Evolutionary conservation across 768 basidiomycete species (phyloP), one percentile per base, ranked within the genome.

Genomic region (Pholiota molesta): DNA sequence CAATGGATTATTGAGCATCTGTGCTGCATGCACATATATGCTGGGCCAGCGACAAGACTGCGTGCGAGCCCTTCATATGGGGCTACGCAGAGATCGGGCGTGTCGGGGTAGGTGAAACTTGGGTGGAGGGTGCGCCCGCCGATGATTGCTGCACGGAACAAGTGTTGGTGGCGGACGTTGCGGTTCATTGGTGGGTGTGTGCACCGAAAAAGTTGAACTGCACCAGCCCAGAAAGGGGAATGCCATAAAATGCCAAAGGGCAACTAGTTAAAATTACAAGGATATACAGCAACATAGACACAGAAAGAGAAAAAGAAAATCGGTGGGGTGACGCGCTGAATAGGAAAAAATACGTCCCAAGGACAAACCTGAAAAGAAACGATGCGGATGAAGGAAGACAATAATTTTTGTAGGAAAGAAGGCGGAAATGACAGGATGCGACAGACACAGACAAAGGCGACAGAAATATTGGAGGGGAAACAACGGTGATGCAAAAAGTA

Each of bases 351-450:
- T 3, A 37, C 35, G 10, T 37, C 35, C 35, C 35, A 37, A 11
- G 35, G 1, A 37, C 35, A 31, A 31, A 1, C 31, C 31, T 31
- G 31, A 9, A 9, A 31, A 31, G 6, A 1, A 31, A 9, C 31
- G 31, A 31, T 1, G 31, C 31, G 31, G 35, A 9, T 14, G 2
- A 37, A 37, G 35, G 35, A 37, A 37, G 35, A 37, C 7, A 37
- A 37, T 11, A 37, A 37, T 37, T 37, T 37, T 37, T 37, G 35
- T 9, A 37, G 2, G 14, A 1, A 37, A 16, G 16, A 29, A 9
- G 33, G 49, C 13, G 35, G 14, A 45, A 54, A 39, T 11, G 55
- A 21, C n/a, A 31, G 54, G 56, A 52, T 49, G 53, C 28, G 62
- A 49, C 40, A 40, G 21, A 26, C 45, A 37, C n/a, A 52, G 42